phyloP scores from a whole-genome alignment of 2,329 filamentous ascomycete species.

The Neopestalotiopsis rosae region DNA sequence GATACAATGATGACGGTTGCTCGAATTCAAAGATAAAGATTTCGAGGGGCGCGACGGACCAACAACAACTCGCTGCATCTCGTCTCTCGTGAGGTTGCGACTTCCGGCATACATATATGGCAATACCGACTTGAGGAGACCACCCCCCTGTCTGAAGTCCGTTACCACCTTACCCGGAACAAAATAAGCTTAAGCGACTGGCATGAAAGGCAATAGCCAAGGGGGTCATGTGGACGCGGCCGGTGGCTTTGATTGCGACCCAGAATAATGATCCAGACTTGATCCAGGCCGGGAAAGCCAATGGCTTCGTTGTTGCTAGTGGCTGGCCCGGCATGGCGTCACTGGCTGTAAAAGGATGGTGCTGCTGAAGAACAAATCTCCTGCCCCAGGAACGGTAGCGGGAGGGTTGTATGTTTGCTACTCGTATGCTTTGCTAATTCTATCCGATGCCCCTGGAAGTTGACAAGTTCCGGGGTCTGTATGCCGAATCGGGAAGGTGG shows the following conservation, averaged over 20 bases:
- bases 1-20: too few relatives aligned
- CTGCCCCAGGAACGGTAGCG: neutral
- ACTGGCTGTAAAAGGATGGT: conserved; percentile 12
- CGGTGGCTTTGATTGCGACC: neutral
- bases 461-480: neutral
- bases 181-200: conserved; percentile 5
- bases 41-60: neutral
- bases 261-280: conserved; percentile 5
- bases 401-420: neutral
- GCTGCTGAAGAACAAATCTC: neutral
- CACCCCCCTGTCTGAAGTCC: neutral
- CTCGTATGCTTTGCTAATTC: conserved; percentile 5
- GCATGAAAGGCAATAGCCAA: neutral
- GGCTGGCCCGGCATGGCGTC: conserved; percentile 4
- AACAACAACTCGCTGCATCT: neutral
- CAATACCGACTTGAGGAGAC: neutral
- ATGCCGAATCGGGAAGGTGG: conserved; percentile 2
- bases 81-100: neutral
- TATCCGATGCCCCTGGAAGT: neutral
- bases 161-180: conserved; percentile 4
- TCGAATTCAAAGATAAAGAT: neutral
- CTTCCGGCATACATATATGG: neutral
- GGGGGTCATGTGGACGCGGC: neutral
- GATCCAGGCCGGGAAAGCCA: neutral
- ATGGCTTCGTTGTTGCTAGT: neutral